Conservation (phyloP, 75 land plant species). For the Selaginella moellendorffii region DNA sequence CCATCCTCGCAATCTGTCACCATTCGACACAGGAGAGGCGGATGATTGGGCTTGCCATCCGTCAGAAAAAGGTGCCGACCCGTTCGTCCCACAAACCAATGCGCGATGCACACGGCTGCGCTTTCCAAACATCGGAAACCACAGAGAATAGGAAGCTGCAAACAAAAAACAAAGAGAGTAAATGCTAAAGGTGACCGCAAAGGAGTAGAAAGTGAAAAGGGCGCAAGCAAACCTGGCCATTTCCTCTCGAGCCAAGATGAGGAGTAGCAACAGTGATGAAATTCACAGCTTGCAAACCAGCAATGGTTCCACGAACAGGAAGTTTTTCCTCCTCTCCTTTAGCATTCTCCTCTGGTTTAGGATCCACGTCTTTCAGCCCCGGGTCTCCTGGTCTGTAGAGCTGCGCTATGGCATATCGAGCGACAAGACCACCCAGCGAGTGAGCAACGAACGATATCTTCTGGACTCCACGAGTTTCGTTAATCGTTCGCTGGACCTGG, state of each 20-base stretch:
- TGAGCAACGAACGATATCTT: constrained; percentile 83
- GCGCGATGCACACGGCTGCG: constrained; percentile 42
- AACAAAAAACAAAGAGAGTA: not conserved
- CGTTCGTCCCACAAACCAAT: constrained; percentile 60
- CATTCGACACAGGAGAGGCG: constrained; percentile 65
- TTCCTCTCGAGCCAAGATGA: constrained; percentile 72
- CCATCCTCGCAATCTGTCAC: constrained; percentile 44
- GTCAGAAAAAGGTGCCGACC: constrained; percentile 76
- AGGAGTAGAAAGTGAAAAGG: no score
- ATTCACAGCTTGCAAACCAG: constrained; percentile 72
- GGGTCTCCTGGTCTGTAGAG: constrained; percentile 32
- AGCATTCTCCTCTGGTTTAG: not conserved
- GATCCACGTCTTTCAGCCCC: constrained; percentile 1
- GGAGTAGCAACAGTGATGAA: constrained; percentile 91
- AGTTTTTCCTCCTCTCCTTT: no score
- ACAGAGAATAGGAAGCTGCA: constrained; percentile 89
- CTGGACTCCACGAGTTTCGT: constrained; percentile 32
- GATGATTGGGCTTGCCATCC: constrained; percentile 43
- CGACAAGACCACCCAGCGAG: constrained; percentile 78
- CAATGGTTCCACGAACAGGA: constrained; percentile 32
- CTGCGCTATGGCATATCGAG: constrained; percentile 74
- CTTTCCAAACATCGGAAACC: constrained; percentile 57
- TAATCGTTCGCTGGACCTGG: constrained; percentile 47
- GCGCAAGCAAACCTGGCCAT: no score
- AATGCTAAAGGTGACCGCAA: no score